phyloP scores from a whole-genome alignment of 108 stramenopile genomes.

The Cyclotella cryptica region DNA sequence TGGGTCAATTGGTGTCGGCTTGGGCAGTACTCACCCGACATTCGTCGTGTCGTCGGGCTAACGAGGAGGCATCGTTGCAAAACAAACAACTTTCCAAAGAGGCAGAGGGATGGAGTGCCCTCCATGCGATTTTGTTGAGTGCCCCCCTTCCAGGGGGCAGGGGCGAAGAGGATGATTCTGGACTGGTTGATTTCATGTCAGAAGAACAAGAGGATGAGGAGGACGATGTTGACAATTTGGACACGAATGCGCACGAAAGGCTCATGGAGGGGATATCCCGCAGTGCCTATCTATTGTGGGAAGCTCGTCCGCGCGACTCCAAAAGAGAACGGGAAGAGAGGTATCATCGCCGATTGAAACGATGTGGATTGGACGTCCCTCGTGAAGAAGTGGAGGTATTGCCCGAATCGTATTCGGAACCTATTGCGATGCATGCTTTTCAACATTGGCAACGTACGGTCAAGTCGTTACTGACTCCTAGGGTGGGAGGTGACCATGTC shows the following conservation, averaged over 20 bases:
- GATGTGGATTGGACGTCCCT: neutral
- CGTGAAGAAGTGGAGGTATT: conserved; percentile 10
- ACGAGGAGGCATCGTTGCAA: conserved; percentile 18
- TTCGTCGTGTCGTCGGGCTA: conserved; percentile 62
- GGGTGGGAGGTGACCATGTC: neutral
- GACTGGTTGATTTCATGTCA: conserved; percentile 9
- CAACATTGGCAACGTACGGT: conserved; percentile 61
- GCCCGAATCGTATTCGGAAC: conserved; percentile 56
- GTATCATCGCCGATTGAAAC: conserved; percentile 15
- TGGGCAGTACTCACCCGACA: conserved; percentile 75
- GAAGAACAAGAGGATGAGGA: conserved; percentile 3
- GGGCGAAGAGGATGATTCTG: conserved; percentile 61
- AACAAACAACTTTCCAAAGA: conserved; percentile 30
- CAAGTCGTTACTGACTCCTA: conserved; percentile 22
- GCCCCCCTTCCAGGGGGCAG: conserved; percentile 85
- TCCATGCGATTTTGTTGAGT: conserved; percentile 63
- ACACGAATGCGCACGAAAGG: neutral
- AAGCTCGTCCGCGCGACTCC: conserved; percentile 47
- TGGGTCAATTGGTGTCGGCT: conserved; percentile 69
- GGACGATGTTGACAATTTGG: conserved; percentile 29
- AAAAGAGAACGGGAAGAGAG: conserved; percentile 30
- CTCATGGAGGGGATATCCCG: conserved; percentile 47
- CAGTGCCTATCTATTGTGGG: conserved; percentile 71
- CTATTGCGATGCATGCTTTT: conserved; percentile 56
- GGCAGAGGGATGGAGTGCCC: conserved; percentile 61